Percentiles rank a stretch among this genome's conserved stretches.
Evolutionary conservation across 2,329 filamentous ascomycete genomes (phyloP).

Genomic region (Blastomyces gilchristii): DNA sequence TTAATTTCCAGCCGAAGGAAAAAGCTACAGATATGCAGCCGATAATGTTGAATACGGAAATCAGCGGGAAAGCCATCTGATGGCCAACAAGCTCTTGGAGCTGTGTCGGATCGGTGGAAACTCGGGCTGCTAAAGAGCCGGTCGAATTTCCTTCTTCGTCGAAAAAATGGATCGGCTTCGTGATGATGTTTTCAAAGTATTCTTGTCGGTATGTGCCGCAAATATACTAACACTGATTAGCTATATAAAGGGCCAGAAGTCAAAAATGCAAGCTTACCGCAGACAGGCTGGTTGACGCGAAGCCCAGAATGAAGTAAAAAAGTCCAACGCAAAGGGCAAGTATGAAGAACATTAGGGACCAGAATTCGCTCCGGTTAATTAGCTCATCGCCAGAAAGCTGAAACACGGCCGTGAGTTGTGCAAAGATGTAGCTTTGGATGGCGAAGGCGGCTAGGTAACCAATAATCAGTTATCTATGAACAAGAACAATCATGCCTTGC

Average conservation of each 20-base stretch:
- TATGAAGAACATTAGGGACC: constrained; percentile 47
- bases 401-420: constrained; percentile 41
- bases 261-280: constrained; percentile 26
- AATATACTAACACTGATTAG: constrained; percentile 23
- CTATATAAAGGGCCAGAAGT: constrained; percentile 22
- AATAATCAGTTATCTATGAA: background rate
- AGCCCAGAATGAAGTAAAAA: constrained; percentile 40
- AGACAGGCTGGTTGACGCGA: constrained; percentile 36
- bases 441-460: constrained; percentile 22
- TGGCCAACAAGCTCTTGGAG: constrained; percentile 42
- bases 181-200: constrained; percentile 38
- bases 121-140: constrained; percentile 38
- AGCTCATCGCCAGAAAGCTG: constrained; percentile 31
- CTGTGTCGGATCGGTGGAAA: constrained; percentile 42
- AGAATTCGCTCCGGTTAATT: constrained; percentile 39
- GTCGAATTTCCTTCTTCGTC: constrained; percentile 39
- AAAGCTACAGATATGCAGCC: constrained; percentile 59
- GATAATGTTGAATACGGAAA: constrained; percentile 54
- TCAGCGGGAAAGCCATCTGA: constrained; percentile 43
- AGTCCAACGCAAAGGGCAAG: constrained; percentile 40
- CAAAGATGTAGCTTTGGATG: constrained; percentile 38
- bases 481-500: background rate
- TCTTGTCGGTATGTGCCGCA: constrained; percentile 33
- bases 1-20: constrained; percentile 66
- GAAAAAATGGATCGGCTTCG: constrained; percentile 35